Conservation (phyloP, 345 rosid genomes). For the Toxicodendron radicans region DNA sequence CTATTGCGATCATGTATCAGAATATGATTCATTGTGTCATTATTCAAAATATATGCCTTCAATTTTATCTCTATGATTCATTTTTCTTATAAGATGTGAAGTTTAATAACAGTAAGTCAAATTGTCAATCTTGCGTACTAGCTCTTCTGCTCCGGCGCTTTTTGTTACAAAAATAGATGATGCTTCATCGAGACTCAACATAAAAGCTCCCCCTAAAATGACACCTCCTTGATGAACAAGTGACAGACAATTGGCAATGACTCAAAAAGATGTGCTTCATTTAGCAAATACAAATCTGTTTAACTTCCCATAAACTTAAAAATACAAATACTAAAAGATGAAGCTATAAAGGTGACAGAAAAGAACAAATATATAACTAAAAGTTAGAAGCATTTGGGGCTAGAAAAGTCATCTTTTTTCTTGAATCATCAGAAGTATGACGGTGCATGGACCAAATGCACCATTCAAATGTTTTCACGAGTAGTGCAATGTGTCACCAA, state of each 20-base stretch:
- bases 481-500: background rate
- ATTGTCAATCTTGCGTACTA: too few relatives aligned
- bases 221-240: background rate
- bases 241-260: background rate
- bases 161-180: background rate
- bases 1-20: constrained; percentile 20
- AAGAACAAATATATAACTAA: background rate
- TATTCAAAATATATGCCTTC: background rate
- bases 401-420: too few relatives aligned
- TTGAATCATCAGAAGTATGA: background rate
- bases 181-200: constrained; percentile 9
- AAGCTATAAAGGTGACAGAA: background rate
- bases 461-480: constrained; percentile 1
- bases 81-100: background rate
- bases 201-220: background rate
- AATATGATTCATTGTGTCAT: constrained; percentile 10
- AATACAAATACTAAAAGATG: background rate
- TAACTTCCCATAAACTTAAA: background rate
- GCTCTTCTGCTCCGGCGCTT: background rate
- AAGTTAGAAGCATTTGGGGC: background rate
- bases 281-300: background rate
- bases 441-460: background rate
- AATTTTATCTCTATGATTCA: background rate
- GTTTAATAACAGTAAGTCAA: too few relatives aligned
- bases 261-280: background rate